Base-by-base conservation (phyloP, 1,284 basidiomycete species). In the Naganishia sp. region DNA sequence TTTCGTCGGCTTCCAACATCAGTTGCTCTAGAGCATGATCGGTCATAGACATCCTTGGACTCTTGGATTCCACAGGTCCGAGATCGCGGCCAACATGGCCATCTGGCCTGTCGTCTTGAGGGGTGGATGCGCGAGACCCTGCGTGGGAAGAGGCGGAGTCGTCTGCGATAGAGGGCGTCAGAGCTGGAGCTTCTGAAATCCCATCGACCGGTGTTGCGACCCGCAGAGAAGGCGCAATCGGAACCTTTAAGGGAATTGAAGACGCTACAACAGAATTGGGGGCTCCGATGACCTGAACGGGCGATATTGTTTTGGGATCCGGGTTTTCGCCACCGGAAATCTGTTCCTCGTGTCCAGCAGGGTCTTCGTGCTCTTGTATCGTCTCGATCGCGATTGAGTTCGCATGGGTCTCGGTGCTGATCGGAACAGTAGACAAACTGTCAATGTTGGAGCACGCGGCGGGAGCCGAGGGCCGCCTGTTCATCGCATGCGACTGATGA, bases 61-160 rank as follows among this genome's bases (percentile, higher is more conserved):
- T 42, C 11, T 31, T 16, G 28, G 59, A 28, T 4, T 53, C 49
- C 21, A 33, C 31, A 21, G 52, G 16, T 23, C 21, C 28, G 6
- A 36, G 9, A 16, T 39, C 39, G 49, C 42, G 9, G 15, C 50
- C 59, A 13, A 52, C 39, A 9, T 43, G 46, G n/a, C 36, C 6
- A 13, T 52, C 36, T 3, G 39, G 15, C 13, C 28, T 21, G 10
- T 49, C 31, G 9, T 56, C 16, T 11, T 21, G n/a, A 9, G 64
- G 64, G 4, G 64, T 66, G 16, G 56, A 44, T 2, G 64, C 55
- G 15, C 56, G 55, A n/a, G 50, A 50, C 23, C 50, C 72, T 33
- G 73, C 75, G 15, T 72, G 69, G 48, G 74, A 75, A 7, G 72
- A 73, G 3, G 66, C 75, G 23, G 75, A 75, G 57, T 76, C 75